Base-by-base conservation (phyloP, 2,329 filamentous ascomycete species). In the Colletotrichum shisoi region DNA sequence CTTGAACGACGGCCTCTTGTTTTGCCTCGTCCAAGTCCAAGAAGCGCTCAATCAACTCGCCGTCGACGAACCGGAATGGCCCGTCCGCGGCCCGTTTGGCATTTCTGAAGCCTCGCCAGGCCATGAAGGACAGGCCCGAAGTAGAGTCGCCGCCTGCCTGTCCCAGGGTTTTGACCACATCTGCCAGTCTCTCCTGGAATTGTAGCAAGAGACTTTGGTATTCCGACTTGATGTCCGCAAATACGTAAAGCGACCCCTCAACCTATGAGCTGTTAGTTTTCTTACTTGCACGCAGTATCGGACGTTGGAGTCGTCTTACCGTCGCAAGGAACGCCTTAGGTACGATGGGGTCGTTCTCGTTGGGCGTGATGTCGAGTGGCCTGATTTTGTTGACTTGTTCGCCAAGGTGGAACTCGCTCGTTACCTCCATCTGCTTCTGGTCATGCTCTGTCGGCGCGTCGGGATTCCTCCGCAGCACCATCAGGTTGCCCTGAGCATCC, bases 301-400 rank as follows among this genome's bases (percentile, higher is more conserved):
- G n/a, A 24, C 13, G 13, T 15, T 31, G 39, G 17, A n/a, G 17
- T 34, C 31, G 58, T 78, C 90, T 80, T 85, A 94, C 94, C 61
- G 95, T 98, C 66, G 87, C 94, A 59, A 98, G 79, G 75, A 98
- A 97, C 21, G 95, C 95, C 73, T 87, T 88, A 0, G 95, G 94
- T 8, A 90, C 81, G 8, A 97, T 88, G 31, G 90, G 82, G 9
- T 91, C 88, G 70, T 84, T 88, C 40, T 87, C 80, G 19, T 84
- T 84, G 3, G 87, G 82, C 34, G 87, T 83, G 11, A 96, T 87
- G 61, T 89, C 83, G 19, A 98, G 86, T 34, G 87, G 87, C 24
- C 90, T 86, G 62, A 98, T 96, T 39, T 88, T 86, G 75, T 99
- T 99, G 62, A 98, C 92, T 86, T 95, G 93, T 76, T 99, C 94